Evolutionary conservation across 2,329 filamentous ascomycete species (phyloP), one percentile per base, ranked within the genome.

Genomic region (Monilinia fructicola): DNA sequence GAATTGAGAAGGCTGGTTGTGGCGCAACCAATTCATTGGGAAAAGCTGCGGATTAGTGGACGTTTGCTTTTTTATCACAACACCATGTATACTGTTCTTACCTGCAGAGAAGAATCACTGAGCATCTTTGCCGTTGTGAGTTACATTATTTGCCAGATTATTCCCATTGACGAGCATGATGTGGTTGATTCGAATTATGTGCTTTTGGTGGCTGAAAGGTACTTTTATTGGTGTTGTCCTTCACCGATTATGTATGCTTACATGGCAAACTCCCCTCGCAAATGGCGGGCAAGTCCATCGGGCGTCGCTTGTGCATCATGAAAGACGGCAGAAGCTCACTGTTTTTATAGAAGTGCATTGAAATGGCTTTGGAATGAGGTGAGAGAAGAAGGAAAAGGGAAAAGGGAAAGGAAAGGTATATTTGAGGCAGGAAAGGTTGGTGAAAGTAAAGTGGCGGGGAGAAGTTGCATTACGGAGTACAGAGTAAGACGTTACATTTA

Each of bases 1-100:
- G 46, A 60, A 65, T 53, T 65, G 35, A 60, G 44, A 65, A 53
- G 63, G 63, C 54, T 60, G 64, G 54, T 31, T n/a, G 35, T 59
- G 54, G 54, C 54, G 42, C 53, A 59, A 46, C 23, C 54, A 60
- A 31, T 48, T 48, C 26, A 16, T 59, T 7, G 18, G 14, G n/a
- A 18, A 28, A 48, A 48, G n/a, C 44, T 60, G 3, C 23, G 10
- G 9, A 21, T 58, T 21, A 38, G n/a, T 59, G 18, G 14, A 59
- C 16, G 31, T 40, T 65, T 44, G 16, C 44, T 42, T 31, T 65
- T 40, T 58, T 11, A 38, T 26, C n/a, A 11, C 40, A 55, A 16
- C n/a, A 48, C 35, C 16, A 16, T 23, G 31, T 35, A 35, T 7
- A 10, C 21, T 9, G 28, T 35, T 11, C 42, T 48, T 60, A 38